Evolutionary conservation across 1,284 basidiomycete species (phyloP).

Genomic region (Neonothopanus nambi): DNA sequence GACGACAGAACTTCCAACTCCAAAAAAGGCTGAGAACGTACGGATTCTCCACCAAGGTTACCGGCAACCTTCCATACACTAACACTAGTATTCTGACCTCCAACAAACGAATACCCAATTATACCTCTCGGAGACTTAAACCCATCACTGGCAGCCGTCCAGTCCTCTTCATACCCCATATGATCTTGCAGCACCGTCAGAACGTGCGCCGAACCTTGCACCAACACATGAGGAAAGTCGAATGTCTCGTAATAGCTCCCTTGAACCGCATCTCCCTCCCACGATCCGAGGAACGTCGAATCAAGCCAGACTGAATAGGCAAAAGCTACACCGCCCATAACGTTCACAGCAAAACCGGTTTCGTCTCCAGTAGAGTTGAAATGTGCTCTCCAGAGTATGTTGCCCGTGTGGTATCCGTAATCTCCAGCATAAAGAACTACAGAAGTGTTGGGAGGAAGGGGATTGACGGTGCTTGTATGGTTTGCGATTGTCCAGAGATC

Average conservation of each 20-base stretch:
- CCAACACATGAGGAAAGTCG: conserved; percentile 32
- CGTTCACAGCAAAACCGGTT: conserved; percentile 38
- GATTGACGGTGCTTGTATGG: conserved; percentile 38
- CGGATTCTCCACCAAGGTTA: conserved; percentile 48
- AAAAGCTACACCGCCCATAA: conserved; percentile 49
- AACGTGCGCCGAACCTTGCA: conserved; percentile 36
- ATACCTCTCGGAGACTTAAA: conserved; percentile 50
- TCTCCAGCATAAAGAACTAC: conserved; percentile 50
- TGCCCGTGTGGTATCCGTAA: conserved; percentile 58
- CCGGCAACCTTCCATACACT: conserved; percentile 48
- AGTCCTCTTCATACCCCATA: conserved; percentile 52
- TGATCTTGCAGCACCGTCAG: conserved; percentile 56
- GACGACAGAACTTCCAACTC: neutral
- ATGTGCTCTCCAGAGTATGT: conserved; percentile 53
- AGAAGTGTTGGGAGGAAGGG: conserved; percentile 33
- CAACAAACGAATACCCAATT: conserved; percentile 42
- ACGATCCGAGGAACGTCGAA: conserved; percentile 47
- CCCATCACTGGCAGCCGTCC: conserved; percentile 37
- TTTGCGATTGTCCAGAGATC: conserved; percentile 38
- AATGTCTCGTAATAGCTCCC: conserved; percentile 36
- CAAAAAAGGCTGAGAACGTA: conserved; percentile 21
- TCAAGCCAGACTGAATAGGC: conserved; percentile 53
- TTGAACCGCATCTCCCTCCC: conserved; percentile 39
- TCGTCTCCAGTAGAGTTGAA: conserved; percentile 44
- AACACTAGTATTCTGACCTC: conserved; percentile 35